phyloP scores from a whole-genome alignment of 345 rosid genomes.

The Punica granatum region DNA sequence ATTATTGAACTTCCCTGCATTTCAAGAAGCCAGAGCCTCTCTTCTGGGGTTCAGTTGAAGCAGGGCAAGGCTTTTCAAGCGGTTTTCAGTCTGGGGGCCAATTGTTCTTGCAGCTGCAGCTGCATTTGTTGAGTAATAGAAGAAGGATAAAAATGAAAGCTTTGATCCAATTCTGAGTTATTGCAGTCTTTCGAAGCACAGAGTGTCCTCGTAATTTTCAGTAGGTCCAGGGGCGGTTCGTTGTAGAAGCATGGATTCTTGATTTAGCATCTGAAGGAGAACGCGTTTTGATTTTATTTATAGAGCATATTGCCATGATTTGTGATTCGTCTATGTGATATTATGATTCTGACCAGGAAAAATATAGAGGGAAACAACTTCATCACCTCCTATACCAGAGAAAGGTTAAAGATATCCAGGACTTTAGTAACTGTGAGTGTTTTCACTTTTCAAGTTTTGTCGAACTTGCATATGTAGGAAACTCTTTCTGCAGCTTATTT shows the following conservation, averaged over 20 bases:
- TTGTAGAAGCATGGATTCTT: background rate
- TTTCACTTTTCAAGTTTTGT: background rate
- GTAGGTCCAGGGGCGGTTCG: background rate
- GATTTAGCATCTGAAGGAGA: background rate
- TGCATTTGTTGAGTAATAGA: background rate
- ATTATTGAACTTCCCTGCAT: background rate
- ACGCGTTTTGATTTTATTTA: background rate
- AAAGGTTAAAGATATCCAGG: slow-evolving; percentile 63
- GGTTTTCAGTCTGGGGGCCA: background rate
- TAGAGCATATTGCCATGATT: background rate
- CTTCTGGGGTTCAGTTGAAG: background rate
- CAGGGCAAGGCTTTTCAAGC: background rate
- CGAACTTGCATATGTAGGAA: background rate
- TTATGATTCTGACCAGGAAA: slow-evolving; percentile 33
- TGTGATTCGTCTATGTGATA: background rate
- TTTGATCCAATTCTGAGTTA: background rate
- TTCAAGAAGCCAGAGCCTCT: background rate
- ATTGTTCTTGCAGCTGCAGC: background rate
- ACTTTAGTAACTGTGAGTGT: slow-evolving; percentile 70
- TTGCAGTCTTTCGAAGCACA: background rate
- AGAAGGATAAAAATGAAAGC: background rate
- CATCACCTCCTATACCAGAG: slow-evolving; percentile 84
- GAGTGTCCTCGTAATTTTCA: background rate
- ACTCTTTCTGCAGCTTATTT: background rate
- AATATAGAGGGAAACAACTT: slow-evolving; percentile 88